Evolutionary conservation across 1,284 basidiomycete genomes (phyloP), one percentile per base, ranked within the genome.

Genomic region (Retiboletus flavoniger): DNA sequence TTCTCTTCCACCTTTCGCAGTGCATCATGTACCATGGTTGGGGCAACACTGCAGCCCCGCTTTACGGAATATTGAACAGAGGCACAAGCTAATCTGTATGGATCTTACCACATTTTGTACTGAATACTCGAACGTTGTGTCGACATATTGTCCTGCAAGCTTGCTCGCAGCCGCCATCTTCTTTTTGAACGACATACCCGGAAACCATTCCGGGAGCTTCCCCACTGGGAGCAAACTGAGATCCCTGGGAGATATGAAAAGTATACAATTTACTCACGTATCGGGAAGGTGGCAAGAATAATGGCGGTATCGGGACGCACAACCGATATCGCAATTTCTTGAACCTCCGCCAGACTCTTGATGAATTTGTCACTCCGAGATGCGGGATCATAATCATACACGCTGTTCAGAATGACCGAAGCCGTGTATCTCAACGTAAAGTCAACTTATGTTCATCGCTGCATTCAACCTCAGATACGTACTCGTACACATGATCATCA

Each of bases 401-500:
- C 19, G 13, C 43, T 42, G 11, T 48, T 51, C 50, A 62, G 13
- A 8, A 63, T 47, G 2, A 65, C 53, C n/a, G 54, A 67, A 4
- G 49, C 31, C 19, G 46, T 43, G 19, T 59, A 51, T 10, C 60
- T 60, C 3, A 26, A 31, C 14, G 24, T 4, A 29, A 11, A 49
- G 5, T 8, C 26, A 16, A 26, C 17, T 13, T 7, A 3, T 4
- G n/a, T 19, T n/a, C 3, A 13, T 16, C 7, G 8, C 0, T 11
- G 26, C 24, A n/a, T 11, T 32, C 7, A 29, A n/a, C 7, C 29
- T 36, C 3, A 19, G 26, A 11, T 10, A 45, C 54, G 10, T 36
- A 48, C 59, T 51, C 35, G 1, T 34, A 61, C 38, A 67, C 31
- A 36, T 74, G 68, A 7, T 53, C 41, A 14, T 40, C 38, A n/a